Evolutionary conservation across 1,284 basidiomycete genomes (phyloP), one percentile per base, ranked within the genome.

Genomic region (Phellinidium pouzarii): DNA sequence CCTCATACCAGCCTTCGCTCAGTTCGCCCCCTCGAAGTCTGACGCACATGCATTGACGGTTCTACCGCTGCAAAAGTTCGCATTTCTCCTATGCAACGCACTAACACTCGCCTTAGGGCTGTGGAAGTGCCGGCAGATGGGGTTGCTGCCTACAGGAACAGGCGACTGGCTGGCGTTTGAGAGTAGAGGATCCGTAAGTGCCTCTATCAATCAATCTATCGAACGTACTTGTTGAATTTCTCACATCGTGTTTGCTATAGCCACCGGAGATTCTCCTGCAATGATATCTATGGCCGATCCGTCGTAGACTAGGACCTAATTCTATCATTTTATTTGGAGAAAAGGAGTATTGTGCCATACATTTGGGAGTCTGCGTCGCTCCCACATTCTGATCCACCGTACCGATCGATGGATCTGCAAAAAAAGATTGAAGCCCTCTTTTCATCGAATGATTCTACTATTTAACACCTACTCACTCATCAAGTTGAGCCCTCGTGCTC

Each of bases 111-210:
- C 73, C 3, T 79, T 94, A 27, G 92, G 92, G 0, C 68, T 94
- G 29, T 95, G 87, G 84, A 95, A 95, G 67, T 94, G 91, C 68
- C 81, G 82, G 45, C 80, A 84, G 0, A 93, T 95, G 91, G 92
- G 92, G 1, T 72, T 95, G 50, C 68, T 95, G 25, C 92, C 92
- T 0, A 87, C 82, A 1, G 90, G 91, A 1, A 87, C 91, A 0
- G 90, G 87, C 3, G 92, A 95, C 69, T 95, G 92, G 91, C 70
- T 94, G 49, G 91, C 89, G 20, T 94, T 94, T 62, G 91, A 94
- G 71, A 86, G 80, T 3, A 73, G 91, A 61, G 80, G 79, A 31
- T 61, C 71, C 65, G 89, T 91, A 60, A 60, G 87, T 72, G 6
- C 31, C 31, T 37, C 42, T 27, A 23, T 54, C 9, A 11, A 31